Evolutionary conservation across 1,284 basidiomycete species (phyloP).

Genomic region (Melampsora americana): DNA sequence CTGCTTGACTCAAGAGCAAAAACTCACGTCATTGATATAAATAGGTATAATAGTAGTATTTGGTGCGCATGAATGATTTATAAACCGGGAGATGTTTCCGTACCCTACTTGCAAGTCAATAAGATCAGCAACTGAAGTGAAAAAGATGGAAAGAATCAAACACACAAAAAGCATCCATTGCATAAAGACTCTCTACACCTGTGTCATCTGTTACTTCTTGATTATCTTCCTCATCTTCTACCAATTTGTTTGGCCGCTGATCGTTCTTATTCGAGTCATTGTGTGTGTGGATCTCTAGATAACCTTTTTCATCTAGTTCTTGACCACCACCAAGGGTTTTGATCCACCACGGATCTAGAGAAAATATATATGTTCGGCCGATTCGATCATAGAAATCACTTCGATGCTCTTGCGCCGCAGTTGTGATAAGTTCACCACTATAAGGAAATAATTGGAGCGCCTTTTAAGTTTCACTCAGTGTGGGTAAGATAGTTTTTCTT

Average conservation of each 20-base stretch:
- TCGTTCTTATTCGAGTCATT: background rate
- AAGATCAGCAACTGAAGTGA: background rate
- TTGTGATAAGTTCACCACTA: conserved; percentile 39
- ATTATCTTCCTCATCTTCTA: background rate
- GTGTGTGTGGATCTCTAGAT: background rate
- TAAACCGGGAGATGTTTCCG: conserved; percentile 35
- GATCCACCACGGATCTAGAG: conserved; percentile 44
- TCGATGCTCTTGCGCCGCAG: background rate
- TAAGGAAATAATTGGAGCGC: background rate
- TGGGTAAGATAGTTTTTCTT: background rate
- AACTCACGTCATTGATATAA: conserved; percentile 42
- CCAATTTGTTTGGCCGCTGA: background rate
- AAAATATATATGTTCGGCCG: conserved; percentile 28
- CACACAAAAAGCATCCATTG: conserved; percentile 40
- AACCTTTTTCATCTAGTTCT: conserved; percentile 6
- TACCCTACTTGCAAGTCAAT: background rate
- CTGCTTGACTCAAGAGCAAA: background rate
- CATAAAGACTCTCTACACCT: conserved; percentile 26
- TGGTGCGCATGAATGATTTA: conserved; percentile 37
- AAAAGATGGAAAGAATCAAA: background rate
- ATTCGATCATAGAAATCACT: conserved; percentile 30
- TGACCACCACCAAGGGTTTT: background rate
- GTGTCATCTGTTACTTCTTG: background rate
- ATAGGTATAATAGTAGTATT: conserved; percentile 34
- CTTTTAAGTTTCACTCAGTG: background rate